Conservation (phyloP, 169 alveolate species). For the Cryptosporidium sp. region DNA sequence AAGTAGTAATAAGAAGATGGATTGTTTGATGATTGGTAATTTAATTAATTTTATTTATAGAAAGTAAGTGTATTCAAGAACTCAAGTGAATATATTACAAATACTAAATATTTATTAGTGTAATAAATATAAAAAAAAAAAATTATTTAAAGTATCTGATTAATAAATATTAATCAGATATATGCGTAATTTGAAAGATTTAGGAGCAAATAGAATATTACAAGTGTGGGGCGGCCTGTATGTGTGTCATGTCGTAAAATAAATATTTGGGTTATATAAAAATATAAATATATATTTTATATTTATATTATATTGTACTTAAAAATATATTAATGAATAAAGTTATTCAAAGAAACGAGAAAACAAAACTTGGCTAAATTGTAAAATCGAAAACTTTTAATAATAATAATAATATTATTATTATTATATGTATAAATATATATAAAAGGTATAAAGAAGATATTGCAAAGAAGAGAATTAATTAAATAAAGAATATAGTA, state of each 20-base stretch:
- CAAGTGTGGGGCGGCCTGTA: conserved; percentile 3
- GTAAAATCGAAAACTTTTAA: too few relatives aligned
- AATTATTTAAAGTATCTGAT: neutral
- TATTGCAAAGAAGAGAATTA: neutral
- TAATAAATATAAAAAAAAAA: too few relatives aligned
- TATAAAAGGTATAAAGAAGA: neutral
- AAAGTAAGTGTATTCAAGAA: too few relatives aligned
- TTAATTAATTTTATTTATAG: too few relatives aligned
- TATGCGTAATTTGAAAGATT: neutral
- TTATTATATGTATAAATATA: too few relatives aligned
- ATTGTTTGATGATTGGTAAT: neutral
- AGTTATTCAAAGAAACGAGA: neutral
- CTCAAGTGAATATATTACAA: too few relatives aligned
- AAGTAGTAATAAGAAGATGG: too few relatives aligned
- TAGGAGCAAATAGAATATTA: neutral
- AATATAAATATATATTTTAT: neutral
- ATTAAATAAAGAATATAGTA: too few relatives aligned
- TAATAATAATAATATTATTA: too few relatives aligned
- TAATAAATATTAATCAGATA: neutral
- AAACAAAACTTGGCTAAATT: too few relatives aligned
- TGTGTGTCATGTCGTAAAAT: conserved; percentile 12
- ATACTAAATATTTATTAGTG: neutral
- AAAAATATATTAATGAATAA: neutral
- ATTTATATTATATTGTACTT: neutral
- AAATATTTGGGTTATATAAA: neutral